A percentile compares a stretch with the other conserved stretches of the same genome.
These are phyloP conservation scores for Scheffersomyces illinoinensis DNA, from an alignment of 1,139 yeast genomes.

Conservation along the genomic window DNA sequence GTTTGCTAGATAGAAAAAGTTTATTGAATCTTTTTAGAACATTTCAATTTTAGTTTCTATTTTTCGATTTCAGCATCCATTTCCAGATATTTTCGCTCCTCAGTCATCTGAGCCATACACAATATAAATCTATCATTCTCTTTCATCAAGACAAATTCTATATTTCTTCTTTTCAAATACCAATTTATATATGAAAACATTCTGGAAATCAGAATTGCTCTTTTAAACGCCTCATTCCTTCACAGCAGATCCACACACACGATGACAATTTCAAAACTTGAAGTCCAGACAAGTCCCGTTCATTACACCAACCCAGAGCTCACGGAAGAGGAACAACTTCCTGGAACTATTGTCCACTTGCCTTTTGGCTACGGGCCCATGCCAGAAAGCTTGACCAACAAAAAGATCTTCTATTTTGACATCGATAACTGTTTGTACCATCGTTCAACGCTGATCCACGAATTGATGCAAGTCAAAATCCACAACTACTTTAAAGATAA, in stretches of 20 bases:
- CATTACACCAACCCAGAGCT: conserved; percentile 18
- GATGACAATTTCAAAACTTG: not conserved
- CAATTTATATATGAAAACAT: too few species aligned
- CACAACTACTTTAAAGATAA: conserved; percentile 74
- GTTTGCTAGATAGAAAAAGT: not conserved
- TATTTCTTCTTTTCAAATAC: not conserved
- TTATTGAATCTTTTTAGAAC: not conserved
- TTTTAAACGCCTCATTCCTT: too few species aligned
- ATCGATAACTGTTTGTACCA: conserved; percentile 88
- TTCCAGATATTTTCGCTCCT: not conserved
- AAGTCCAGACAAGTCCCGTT: not conserved
- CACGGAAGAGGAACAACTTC: conserved; percentile 11
- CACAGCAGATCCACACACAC: not conserved
- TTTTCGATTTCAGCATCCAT: not conserved
- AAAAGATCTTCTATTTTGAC: conserved; percentile 76
- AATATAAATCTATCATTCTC: not conserved
- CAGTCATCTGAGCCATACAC: not conserved
- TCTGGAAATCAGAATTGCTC: too few species aligned
- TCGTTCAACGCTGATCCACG: conserved; percentile 74
- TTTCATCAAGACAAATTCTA: not conserved
- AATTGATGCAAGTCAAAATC: conserved; percentile 83
- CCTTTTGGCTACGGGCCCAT: conserved; percentile 51
- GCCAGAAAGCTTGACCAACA: conserved; percentile 30
- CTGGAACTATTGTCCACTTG: conserved; percentile 39
- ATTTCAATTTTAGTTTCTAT: too few species aligned